Evolutionary conservation across 331 rosid species (phyloP).

Genomic region (Erythrophleum ivorense): DNA sequence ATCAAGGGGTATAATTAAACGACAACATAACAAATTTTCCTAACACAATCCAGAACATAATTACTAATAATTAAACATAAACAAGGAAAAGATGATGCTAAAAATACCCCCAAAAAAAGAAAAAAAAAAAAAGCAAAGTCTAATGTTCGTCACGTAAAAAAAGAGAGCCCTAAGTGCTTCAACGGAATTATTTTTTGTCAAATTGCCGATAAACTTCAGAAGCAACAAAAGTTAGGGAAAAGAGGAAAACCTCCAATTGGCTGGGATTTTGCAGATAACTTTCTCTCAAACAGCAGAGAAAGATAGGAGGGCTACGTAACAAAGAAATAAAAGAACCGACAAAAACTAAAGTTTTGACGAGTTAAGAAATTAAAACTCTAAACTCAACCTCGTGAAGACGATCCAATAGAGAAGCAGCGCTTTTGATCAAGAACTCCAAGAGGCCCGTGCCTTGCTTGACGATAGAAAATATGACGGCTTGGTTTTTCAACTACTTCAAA

Average conservation of each 20-base stretch:
- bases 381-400: slow-evolving; percentile 48
- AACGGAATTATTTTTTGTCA: not conserved
- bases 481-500: slow-evolving; percentile 9
- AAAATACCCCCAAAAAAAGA: not conserved
- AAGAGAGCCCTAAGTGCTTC: slow-evolving; percentile 23
- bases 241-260: slow-evolving; percentile 33
- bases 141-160: not conserved
- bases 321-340: not conserved
- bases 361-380: not conserved
- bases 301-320: not conserved
- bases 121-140: not conserved
- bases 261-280: slow-evolving; percentile 14
- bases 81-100: slow-evolving; percentile 20
- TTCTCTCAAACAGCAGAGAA: not conserved
- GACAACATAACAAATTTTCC: not conserved
- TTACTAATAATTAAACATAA: not conserved
- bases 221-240: slow-evolving; percentile 5
- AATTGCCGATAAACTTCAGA: slow-evolving; percentile 23
- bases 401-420: slow-evolving; percentile 42
- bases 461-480: slow-evolving; percentile 24
- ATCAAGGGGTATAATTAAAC: not conserved
- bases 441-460: slow-evolving; percentile 37
- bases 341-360: slow-evolving; percentile 6
- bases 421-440: slow-evolving; percentile 34
- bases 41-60: slow-evolving; percentile 24